Evolutionary conservation across 345 rosid species (phyloP).

Genomic region (Cardamine resedifolia): DNA sequence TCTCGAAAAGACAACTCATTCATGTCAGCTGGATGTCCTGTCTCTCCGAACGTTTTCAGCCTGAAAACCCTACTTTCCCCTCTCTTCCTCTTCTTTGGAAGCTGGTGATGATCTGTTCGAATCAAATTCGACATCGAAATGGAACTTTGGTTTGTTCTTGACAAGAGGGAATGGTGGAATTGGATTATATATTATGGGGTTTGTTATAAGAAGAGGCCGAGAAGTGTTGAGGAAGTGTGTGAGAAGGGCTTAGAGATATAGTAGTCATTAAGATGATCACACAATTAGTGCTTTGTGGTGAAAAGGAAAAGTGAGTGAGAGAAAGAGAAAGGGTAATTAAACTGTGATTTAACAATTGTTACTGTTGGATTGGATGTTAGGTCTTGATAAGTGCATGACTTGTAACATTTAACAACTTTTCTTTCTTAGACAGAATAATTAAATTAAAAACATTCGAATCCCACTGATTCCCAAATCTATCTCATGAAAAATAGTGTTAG

Average conservation of each 20-base stretch:
- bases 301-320: constrained; percentile 39
- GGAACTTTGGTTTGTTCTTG: constrained; percentile 19
- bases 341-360: constrained; percentile 33
- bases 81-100: constrained; percentile 71
- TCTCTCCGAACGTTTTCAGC: constrained; percentile 70
- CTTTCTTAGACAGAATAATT: neutral
- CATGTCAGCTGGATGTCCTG: constrained; percentile 70
- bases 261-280: constrained; percentile 42
- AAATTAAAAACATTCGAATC: constrained; percentile 11
- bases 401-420: constrained; percentile 13
- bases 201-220: constrained; percentile 33
- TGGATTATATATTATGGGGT: constrained; percentile 10
- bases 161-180: neutral
- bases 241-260: constrained; percentile 41
- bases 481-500: neutral
- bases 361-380: constrained; percentile 37
- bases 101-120: constrained; percentile 21
- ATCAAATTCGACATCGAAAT: constrained; percentile 32
- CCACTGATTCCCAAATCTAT: neutral
- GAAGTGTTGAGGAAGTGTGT: constrained; percentile 39
- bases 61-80: constrained; percentile 63
- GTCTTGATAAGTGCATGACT: constrained; percentile 39
- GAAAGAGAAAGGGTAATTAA: constrained; percentile 33
- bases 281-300: constrained; percentile 38
- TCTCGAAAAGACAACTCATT: constrained; percentile 56